Evolutionary conservation across 129 eudicot species (phyloP).

Genomic region (Artemisia tridentata): DNA sequence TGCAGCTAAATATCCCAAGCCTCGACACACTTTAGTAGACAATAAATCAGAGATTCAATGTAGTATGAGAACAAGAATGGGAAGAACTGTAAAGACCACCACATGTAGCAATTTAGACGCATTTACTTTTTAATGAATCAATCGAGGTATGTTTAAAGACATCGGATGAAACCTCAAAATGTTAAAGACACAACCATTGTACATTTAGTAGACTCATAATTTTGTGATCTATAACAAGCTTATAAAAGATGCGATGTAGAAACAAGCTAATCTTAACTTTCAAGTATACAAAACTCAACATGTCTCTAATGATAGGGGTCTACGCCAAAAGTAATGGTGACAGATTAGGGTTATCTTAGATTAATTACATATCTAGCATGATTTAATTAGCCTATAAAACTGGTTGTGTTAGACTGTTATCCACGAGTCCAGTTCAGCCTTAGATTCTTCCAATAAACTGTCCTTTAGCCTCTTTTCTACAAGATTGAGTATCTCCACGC

Average conservation of each 20-base stretch:
- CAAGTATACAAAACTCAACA: not conserved
- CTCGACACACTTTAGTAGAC: too few relatives aligned
- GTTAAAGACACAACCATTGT: not conserved
- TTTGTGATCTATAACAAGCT: not conserved
- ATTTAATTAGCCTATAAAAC: slow-evolving; percentile 1
- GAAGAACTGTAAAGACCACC: too few relatives aligned
- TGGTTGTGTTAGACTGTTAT: not conserved
- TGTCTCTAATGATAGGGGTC: not conserved
- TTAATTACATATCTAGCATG: not conserved
- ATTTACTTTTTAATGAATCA: too few relatives aligned
- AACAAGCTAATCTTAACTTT: not conserved
- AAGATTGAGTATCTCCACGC: slow-evolving; percentile 25
- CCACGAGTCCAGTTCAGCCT: slow-evolving; percentile 25
- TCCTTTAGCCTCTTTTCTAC: slow-evolving; percentile 31
- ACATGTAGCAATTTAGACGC: too few relatives aligned
- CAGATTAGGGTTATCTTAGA: not conserved
- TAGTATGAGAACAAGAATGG: too few relatives aligned
- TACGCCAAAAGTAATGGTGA: not conserved
- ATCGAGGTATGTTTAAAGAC: too few relatives aligned
- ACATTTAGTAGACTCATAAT: not conserved
- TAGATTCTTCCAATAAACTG: slow-evolving; percentile 16
- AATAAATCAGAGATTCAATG: too few relatives aligned
- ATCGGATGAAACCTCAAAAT: too few relatives aligned
- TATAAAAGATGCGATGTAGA: not conserved
- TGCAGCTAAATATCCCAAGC: too few relatives aligned